These are phyloP conservation scores for Brettanomyces bruxellensis DNA, from an alignment of 805 yeast species.

Conservation along the genomic window DNA sequence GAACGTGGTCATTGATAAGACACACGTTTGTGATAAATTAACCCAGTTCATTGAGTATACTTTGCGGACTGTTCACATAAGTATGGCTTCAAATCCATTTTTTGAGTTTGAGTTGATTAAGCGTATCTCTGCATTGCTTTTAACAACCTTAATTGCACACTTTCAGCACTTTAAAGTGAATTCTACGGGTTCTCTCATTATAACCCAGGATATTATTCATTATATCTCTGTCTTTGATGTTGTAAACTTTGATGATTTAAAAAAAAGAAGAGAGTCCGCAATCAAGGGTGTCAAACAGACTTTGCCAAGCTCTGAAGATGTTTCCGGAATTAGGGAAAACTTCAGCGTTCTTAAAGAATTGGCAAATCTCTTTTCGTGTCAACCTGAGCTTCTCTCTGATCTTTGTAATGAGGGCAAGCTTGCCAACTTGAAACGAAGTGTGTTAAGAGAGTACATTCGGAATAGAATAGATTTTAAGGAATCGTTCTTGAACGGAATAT, in stretches of 20 bases:
- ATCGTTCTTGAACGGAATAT: conserved; percentile 26
- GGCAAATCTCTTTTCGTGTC: conserved; percentile 78
- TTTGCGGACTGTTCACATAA: conserved; percentile 30
- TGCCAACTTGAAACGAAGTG: conserved; percentile 50
- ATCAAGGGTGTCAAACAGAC: not conserved
- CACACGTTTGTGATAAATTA: conserved; percentile 60
- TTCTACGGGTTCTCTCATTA: conserved; percentile 72
- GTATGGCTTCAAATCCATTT: conserved; percentile 13
- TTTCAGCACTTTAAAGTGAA: conserved; percentile 68
- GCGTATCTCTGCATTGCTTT: conserved; percentile 18
- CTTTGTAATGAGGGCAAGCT: conserved; percentile 76
- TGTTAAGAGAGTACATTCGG: conserved; percentile 56
- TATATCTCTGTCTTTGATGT: conserved; percentile 39
- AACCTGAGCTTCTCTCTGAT: conserved; percentile 68
- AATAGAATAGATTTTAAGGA: conserved; percentile 64
- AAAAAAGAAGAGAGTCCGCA: not conserved
- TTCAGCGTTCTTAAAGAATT: conserved; percentile 56
- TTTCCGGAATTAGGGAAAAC: conserved; percentile 37
- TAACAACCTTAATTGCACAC: conserved; percentile 57
- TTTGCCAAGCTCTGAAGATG: conserved; percentile 9
- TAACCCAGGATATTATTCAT: conserved; percentile 74
- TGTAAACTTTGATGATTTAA: conserved; percentile 5
- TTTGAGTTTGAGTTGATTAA: conserved; percentile 16
- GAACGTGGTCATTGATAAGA: conserved; percentile 35
- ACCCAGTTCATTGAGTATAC: conserved; percentile 37